Evolutionary conservation across 1,284 basidiomycete genomes (phyloP).

Genomic region (Ustilago bromivora): DNA sequence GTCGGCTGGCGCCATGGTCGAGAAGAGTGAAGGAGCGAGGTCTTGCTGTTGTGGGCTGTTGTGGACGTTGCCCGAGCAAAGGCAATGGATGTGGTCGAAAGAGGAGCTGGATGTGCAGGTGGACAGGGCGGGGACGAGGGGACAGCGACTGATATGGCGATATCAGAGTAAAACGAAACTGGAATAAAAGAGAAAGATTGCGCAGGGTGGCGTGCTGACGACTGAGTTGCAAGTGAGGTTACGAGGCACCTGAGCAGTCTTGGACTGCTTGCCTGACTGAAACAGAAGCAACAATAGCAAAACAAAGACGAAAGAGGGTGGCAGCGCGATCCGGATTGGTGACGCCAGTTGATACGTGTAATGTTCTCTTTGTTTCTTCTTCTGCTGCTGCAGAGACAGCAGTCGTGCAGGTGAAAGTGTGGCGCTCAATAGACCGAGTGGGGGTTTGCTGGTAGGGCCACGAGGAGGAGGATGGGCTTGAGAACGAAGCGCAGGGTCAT

Average conservation of each 20-base stretch:
- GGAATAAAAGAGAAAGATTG: background rate
- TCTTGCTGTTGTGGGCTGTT: background rate
- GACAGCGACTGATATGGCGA: background rate
- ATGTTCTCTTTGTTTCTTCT: too few species aligned
- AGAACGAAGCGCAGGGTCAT: too few species aligned
- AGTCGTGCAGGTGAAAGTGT: too few species aligned
- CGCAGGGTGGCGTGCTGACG: background rate
- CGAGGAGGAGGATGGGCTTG: too few species aligned
- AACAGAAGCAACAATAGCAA: too few species aligned
- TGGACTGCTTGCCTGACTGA: background rate
- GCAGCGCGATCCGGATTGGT: background rate
- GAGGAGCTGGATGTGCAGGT: background rate
- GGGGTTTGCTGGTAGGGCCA: too few species aligned
- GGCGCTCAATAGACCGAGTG: too few species aligned
- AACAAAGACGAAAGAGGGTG: too few species aligned
- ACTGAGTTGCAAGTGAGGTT: background rate
- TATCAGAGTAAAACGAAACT: background rate
- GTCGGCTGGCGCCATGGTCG: conserved; percentile 21
- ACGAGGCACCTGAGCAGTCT: background rate
- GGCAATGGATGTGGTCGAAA: background rate
- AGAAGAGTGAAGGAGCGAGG: background rate
- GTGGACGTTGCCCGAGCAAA: background rate
- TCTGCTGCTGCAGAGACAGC: too few species aligned
- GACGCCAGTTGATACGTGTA: background rate
- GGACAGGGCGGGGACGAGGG: background rate